Evolutionary conservation across 2,329 filamentous ascomycete genomes (phyloP).

Genomic region (Aphanoascus verrucosus): DNA sequence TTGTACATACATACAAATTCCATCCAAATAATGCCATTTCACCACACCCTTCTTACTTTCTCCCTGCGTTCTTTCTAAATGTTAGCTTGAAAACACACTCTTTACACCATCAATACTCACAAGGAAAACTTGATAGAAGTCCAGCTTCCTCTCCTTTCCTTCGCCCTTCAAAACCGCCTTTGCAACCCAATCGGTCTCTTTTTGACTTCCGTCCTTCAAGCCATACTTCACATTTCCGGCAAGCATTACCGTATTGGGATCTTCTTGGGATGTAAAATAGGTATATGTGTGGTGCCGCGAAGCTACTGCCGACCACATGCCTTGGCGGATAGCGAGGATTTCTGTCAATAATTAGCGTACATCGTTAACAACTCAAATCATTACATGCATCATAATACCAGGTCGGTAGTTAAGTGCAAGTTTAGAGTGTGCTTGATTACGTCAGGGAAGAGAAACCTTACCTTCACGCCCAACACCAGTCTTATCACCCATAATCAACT

Average conservation of each 20-base stretch:
- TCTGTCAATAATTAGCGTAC: not conserved
- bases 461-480: slow-evolving; percentile 37
- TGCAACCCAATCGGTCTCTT: slow-evolving; percentile 44
- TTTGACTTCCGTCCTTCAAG: slow-evolving; percentile 41
- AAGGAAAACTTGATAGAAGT: slow-evolving; percentile 24
- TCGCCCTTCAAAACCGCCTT: slow-evolving; percentile 19
- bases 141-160: slow-evolving; percentile 17
- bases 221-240: slow-evolving; percentile 38
- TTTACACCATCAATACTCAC: slow-evolving; percentile 11
- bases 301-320: slow-evolving; percentile 44
- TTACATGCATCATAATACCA: no score
- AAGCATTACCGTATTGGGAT: slow-evolving; percentile 12
- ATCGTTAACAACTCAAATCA: not conserved
- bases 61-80: slow-evolving; percentile 10
- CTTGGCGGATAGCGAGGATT: slow-evolving; percentile 42
- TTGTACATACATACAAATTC: no score
- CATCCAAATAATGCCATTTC: no score
- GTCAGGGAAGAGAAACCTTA: slow-evolving; percentile 19
- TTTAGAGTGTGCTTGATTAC: not conserved
- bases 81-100: not conserved
- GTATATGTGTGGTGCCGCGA: slow-evolving; percentile 37
- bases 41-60: not conserved
- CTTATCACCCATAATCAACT: slow-evolving; percentile 44
- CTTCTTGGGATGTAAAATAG: slow-evolving; percentile 39
- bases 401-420: no score